phyloP scores from a whole-genome alignment of 2,329 filamentous ascomycete genomes.

The Colletotrichum lini region DNA sequence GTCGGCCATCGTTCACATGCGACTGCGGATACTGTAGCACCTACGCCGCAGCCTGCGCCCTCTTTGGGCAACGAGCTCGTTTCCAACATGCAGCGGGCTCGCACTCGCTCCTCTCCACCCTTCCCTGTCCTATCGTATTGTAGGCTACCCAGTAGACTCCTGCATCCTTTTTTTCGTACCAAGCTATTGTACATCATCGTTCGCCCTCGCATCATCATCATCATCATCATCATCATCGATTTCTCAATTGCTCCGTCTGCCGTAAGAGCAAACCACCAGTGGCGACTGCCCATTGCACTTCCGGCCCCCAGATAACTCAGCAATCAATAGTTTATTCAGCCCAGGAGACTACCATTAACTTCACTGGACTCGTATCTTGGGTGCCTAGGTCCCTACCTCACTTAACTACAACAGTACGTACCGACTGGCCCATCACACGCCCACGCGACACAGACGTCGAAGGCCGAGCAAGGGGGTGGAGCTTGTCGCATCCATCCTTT shows the following conservation, averaged over 20 bases:
- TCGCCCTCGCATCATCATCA: constrained; percentile 19
- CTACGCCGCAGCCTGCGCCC: not conserved
- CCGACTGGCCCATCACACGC: constrained; percentile 5
- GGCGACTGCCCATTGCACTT: not conserved
- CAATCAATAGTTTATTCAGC: not conserved
- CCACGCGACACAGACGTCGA: constrained; percentile 34
- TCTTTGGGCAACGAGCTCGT: constrained; percentile 31
- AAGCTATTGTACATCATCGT: constrained; percentile 20
- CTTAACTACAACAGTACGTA: no score
- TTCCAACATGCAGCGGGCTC: constrained; percentile 33
- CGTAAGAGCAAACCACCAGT: no score
- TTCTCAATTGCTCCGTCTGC: not conserved
- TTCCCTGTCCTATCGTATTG: not conserved
- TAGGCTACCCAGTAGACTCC: not conserved
- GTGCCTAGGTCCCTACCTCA: no score
- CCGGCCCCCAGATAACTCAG: not conserved
- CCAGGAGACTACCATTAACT: not conserved
- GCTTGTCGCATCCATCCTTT: constrained; percentile 34
- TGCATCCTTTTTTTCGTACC: constrained; percentile 3
- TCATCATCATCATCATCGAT: not conserved
- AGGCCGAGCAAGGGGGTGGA: constrained; percentile 38
- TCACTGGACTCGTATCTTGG: not conserved
- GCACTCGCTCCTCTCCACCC: constrained; percentile 10
- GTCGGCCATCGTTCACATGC: constrained; percentile 33
- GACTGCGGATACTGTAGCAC: constrained; percentile 20